Percentiles rank a stretch among this genome's conserved stretches.
Conservation (phyloP, 345 rosid genomes). For the Anastatica hierochuntica region DNA sequence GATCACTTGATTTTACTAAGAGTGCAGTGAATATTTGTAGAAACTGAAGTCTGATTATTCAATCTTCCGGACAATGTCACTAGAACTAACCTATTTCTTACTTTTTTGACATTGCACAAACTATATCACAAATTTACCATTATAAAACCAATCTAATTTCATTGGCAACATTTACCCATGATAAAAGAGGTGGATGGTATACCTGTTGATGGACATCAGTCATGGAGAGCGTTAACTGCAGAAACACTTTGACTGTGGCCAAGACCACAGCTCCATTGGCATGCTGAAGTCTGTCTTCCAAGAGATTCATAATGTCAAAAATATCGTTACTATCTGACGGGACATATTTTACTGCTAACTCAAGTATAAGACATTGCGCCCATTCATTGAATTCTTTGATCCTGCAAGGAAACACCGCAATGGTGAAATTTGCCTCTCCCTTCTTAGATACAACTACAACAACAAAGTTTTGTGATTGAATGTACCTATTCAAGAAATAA, state of each 20-base stretch:
- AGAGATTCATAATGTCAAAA: slow-evolving; percentile 97
- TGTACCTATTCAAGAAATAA: slow-evolving; percentile 78
- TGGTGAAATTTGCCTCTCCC: neutral
- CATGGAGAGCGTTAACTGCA: slow-evolving; percentile 88
- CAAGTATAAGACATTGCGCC: slow-evolving; percentile 97
- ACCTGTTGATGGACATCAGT: slow-evolving; percentile 98
- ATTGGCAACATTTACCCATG: too few species aligned
- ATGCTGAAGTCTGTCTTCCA: slow-evolving; percentile 98
- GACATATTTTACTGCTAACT: slow-evolving; percentile 76
- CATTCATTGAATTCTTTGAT: slow-evolving; percentile 91
- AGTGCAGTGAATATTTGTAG: neutral
- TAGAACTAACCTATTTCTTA: too few species aligned
- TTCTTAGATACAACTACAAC: neutral
- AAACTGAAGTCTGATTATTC: neutral
- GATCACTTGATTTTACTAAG: neutral
- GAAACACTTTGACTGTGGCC: slow-evolving; percentile 79
- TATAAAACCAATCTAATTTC: too few species aligned
- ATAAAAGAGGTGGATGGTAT: slow-evolving; percentile 4
- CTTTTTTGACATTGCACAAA: neutral
- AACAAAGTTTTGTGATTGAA: slow-evolving; percentile 6
- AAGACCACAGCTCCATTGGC: slow-evolving; percentile 99
- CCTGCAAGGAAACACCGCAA: slow-evolving; percentile 39
- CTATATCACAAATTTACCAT: too few species aligned
- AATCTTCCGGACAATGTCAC: neutral
- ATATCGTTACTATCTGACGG: slow-evolving; percentile 81